A percentile compares a stretch with the other conserved stretches of the same genome.
Conservation (phyloP, 768 basidiomycete species). For the Bullera alba region DNA sequence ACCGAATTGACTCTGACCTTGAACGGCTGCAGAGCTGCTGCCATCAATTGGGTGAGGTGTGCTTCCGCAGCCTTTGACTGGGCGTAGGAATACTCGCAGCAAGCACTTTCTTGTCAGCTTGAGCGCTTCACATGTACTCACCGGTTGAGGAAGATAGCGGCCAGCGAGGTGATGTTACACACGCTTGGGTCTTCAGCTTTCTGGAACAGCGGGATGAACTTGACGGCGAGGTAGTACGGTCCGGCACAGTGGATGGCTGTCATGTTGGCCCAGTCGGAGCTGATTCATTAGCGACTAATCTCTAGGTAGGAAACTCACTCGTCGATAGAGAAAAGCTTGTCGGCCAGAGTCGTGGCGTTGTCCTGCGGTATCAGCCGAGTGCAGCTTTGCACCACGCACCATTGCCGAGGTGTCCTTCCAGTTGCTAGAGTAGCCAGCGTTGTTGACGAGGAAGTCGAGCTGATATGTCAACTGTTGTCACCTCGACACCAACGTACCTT, state of each 20-base stretch:
- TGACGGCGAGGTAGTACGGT: conserved; percentile 35
- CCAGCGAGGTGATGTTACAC: conserved; percentile 32
- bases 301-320: conserved; percentile 20
- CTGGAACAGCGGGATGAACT: conserved; percentile 29
- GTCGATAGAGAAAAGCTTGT: conserved; percentile 37
- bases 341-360: conserved; percentile 16
- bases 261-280: conserved; percentile 24
- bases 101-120: conserved; percentile 6
- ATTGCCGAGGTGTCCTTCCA: conserved; percentile 21
- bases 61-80: conserved; percentile 34
- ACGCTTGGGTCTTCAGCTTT: conserved; percentile 27
- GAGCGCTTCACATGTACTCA: neutral
- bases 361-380: conserved; percentile 6
- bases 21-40: conserved; percentile 21
- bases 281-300: neutral
- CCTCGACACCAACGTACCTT: conserved; percentile 13
- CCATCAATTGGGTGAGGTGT: conserved; percentile 29
- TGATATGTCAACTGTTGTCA: neutral
- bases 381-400: conserved; percentile 1
- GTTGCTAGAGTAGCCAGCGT: conserved; percentile 30
- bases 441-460: conserved; percentile 40
- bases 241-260: conserved; percentile 34
- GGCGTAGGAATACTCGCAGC: conserved; percentile 31
- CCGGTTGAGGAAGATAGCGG: conserved; percentile 24
- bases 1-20: conserved; percentile 41